Conservation (phyloP, 2,329 filamentous ascomycete genomes). For the Lojkania enalia region DNA sequence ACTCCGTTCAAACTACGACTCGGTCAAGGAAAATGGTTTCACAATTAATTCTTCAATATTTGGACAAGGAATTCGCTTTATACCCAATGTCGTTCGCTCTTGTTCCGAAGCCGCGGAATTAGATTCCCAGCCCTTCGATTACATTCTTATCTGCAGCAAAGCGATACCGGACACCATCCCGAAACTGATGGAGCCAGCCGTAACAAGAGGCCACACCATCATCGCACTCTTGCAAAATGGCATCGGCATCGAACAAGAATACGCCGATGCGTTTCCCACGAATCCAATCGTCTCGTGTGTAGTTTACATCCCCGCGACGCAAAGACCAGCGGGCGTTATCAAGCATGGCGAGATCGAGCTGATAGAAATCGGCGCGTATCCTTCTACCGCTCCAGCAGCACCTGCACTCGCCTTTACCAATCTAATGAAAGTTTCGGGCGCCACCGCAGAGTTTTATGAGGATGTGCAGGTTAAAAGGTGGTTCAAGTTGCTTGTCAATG, state of each 20-base stretch:
- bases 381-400: constrained; percentile 29
- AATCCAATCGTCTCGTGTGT: constrained; percentile 61
- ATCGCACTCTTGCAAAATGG: constrained; percentile 66
- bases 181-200: constrained; percentile 45
- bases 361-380: constrained; percentile 57
- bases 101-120: constrained; percentile 41
- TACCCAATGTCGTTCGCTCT: constrained; percentile 39
- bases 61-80: constrained; percentile 38
- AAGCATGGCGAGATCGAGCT: constrained; percentile 52
- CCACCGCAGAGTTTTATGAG: constrained; percentile 53
- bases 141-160: constrained; percentile 54
- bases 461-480: constrained; percentile 62
- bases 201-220: constrained; percentile 49
- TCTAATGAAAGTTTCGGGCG: constrained; percentile 50
- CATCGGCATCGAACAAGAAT: constrained; percentile 62
- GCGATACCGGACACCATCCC: constrained; percentile 46
- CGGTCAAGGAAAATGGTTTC: constrained; percentile 47
- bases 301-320: constrained; percentile 58
- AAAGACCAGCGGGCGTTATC: constrained; percentile 54
- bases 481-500: constrained; percentile 65
- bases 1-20: constrained; percentile 52
- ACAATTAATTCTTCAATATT: constrained; percentile 46
- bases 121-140: constrained; percentile 46
- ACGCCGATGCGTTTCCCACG: constrained; percentile 52
- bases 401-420: constrained; percentile 42